Conservation (phyloP, 2,329 filamentous ascomycete species). For the Aspergillus viridinutans region DNA sequence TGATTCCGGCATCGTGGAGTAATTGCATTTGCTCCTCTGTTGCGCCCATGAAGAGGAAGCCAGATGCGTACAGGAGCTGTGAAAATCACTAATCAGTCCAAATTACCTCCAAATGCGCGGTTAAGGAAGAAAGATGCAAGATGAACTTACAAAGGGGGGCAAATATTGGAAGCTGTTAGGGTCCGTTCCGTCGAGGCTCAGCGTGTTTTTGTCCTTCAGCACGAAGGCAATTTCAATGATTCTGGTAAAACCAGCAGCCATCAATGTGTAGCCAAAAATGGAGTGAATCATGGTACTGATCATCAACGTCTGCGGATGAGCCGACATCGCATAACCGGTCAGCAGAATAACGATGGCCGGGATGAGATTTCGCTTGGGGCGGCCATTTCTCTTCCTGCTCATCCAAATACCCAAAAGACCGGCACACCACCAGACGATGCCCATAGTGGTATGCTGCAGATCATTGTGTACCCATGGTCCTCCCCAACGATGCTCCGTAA, state of each 20-base stretch:
- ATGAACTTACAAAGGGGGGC: constrained; percentile 61
- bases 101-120: not conserved
- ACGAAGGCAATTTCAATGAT: constrained; percentile 92
- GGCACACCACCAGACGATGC: constrained; percentile 97
- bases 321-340: constrained; percentile 94
- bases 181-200: constrained; percentile 64
- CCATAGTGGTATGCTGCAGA: constrained; percentile 98
- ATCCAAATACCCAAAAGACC: constrained; percentile 91
- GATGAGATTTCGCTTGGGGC: constrained; percentile 87
- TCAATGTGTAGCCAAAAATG: constrained; percentile 91
- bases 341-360: constrained; percentile 86
- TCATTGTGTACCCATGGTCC: constrained; percentile 85
- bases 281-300: constrained; percentile 83
- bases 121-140: not conserved
- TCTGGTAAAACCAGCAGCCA: constrained; percentile 78
- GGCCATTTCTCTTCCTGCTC: constrained; percentile 74
- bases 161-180: constrained; percentile 70
- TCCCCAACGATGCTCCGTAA: constrained; percentile 96
- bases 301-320: constrained; percentile 77
- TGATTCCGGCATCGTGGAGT: constrained; percentile 68
- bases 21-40: constrained; percentile 94
- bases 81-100: not conserved
- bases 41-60: constrained; percentile 95
- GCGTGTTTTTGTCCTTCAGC: constrained; percentile 64
- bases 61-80: constrained; percentile 83